A percentile compares a stretch with the other conserved stretches of the same genome.
These are phyloP conservation scores for Artemisia tridentata DNA, from an alignment of 129 eudicot genomes.

Conservation along the genomic window DNA sequence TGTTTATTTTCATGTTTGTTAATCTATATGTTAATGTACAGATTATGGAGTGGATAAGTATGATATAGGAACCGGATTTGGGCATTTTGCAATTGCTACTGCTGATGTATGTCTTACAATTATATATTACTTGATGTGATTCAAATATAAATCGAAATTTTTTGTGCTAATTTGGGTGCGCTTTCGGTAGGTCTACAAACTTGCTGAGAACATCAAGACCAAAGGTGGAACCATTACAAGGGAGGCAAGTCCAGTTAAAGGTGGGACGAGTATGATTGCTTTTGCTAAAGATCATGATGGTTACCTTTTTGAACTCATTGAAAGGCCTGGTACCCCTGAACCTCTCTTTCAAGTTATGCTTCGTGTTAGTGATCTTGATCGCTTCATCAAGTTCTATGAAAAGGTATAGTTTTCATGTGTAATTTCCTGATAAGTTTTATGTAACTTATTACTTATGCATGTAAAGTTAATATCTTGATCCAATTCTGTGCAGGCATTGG, in stretches of 20 bases:
- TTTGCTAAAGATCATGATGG: slow-evolving; percentile 98
- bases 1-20: no score
- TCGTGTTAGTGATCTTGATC: slow-evolving; percentile 96
- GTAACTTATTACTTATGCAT: not conserved
- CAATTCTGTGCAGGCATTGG: slow-evolving; percentile 61
- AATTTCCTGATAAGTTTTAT: not conserved
- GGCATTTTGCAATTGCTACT: slow-evolving; percentile 91
- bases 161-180: not conserved
- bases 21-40: no score
- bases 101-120: slow-evolving; percentile 56
- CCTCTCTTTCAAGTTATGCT: slow-evolving; percentile 98
- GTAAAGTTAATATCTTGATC: slow-evolving; percentile 10
- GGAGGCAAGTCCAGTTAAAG: slow-evolving; percentile 90
- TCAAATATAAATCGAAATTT: not conserved
- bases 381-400: slow-evolving; percentile 83
- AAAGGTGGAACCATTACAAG: slow-evolving; percentile 79
- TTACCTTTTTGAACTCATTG: slow-evolving; percentile 81
- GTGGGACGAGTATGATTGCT: slow-evolving; percentile 74
- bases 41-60: slow-evolving; percentile 92
- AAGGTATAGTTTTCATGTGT: slow-evolving; percentile 38
- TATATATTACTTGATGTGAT: not conserved
- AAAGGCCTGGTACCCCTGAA: slow-evolving; percentile 74
- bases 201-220: slow-evolving; percentile 61
- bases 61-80: slow-evolving; percentile 94
- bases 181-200: slow-evolving; percentile 56